A percentile compares a stretch with the other conserved stretches of the same genome.
phyloP scores from a whole-genome alignment of 352 stramenopile species.

The Phytophthora constricta region DNA sequence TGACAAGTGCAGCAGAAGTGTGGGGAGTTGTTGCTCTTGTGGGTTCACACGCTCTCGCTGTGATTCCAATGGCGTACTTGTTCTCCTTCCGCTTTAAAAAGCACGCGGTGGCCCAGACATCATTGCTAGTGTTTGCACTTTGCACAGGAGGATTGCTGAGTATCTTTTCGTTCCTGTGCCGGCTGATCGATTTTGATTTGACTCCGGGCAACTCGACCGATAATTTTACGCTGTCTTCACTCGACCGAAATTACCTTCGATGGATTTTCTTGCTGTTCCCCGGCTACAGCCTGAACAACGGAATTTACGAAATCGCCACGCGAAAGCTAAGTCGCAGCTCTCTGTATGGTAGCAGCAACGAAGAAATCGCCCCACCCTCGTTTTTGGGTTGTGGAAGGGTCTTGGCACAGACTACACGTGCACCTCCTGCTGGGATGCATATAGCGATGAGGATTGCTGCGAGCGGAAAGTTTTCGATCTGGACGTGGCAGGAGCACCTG shows the following conservation, averaged over 20 bases:
- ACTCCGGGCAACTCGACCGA: slow-evolving; percentile 24
- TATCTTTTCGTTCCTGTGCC: slow-evolving; percentile 82
- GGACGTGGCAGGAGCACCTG: slow-evolving; percentile 55
- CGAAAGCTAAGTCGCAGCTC: slow-evolving; percentile 68
- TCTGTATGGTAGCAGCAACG: slow-evolving; percentile 40
- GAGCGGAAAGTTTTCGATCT: slow-evolving; percentile 60
- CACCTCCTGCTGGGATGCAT: slow-evolving; percentile 57
- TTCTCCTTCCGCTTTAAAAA: slow-evolving; percentile 69
- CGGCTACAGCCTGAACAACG: slow-evolving; percentile 72
- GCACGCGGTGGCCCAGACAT: slow-evolving; percentile 69
- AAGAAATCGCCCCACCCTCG: slow-evolving; percentile 43
- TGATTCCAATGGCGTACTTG: slow-evolving; percentile 71
- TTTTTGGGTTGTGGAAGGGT: slow-evolving; percentile 64
- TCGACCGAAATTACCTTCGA: slow-evolving; percentile 74
- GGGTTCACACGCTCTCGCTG: slow-evolving; percentile 45
- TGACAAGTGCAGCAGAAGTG: slow-evolving; percentile 43
- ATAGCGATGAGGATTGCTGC: slow-evolving; percentile 46
- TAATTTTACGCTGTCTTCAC: slow-evolving; percentile 58
- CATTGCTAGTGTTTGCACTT: slow-evolving; percentile 65
- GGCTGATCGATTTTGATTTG: slow-evolving; percentile 63
- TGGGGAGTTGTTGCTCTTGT: slow-evolving; percentile 52
- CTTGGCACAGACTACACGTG: slow-evolving; percentile 53
- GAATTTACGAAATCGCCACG: slow-evolving; percentile 74
- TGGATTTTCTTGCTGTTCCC: slow-evolving; percentile 81
- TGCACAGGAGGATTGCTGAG: slow-evolving; percentile 66